These are phyloP conservation scores for Skeletonema potamos DNA, from an alignment of 108 stramenopile genomes.

Conservation along the genomic window DNA sequence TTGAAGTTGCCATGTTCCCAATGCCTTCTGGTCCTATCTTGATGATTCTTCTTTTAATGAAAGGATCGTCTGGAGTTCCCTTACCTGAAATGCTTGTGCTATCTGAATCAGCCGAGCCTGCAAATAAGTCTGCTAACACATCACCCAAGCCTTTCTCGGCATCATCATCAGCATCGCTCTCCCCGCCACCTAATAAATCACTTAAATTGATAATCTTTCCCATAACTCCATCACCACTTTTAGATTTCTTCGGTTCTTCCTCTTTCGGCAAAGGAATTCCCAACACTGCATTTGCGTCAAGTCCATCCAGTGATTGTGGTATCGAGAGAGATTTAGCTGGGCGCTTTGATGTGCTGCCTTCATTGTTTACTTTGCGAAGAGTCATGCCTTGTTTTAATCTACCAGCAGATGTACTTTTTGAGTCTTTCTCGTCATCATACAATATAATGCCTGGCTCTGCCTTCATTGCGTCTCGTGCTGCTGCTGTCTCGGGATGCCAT, in stretches of 20 bases:
- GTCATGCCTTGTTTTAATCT: conserved; percentile 19
- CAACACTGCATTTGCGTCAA: conserved; percentile 38
- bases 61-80: conserved; percentile 42
- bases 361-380: conserved; percentile 22
- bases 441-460: conserved; percentile 29
- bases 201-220: conserved; percentile 31
- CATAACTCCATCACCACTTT: conserved; percentile 34
- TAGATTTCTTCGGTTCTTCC: conserved; percentile 23
- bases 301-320: conserved; percentile 34
- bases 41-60: conserved; percentile 29
- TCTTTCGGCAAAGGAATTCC: conserved; percentile 28
- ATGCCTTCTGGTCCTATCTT: conserved; percentile 39
- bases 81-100: conserved; percentile 24
- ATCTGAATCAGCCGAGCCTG: conserved; percentile 10
- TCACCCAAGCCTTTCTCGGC: conserved; percentile 16
- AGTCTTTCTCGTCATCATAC: conserved; percentile 19
- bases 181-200: conserved; percentile 27
- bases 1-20: conserved; percentile 10
- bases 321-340: conserved; percentile 4
- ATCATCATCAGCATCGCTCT: conserved; percentile 17
- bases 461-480: conserved; percentile 63
- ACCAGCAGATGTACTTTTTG: background rate
- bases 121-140: conserved; percentile 31
- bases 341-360: conserved; percentile 30
- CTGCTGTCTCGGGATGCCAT: conserved; percentile 79